Evolutionary conservation across 1,139 yeast species (phyloP).

Genomic region (Zygoascus meyerae): DNA sequence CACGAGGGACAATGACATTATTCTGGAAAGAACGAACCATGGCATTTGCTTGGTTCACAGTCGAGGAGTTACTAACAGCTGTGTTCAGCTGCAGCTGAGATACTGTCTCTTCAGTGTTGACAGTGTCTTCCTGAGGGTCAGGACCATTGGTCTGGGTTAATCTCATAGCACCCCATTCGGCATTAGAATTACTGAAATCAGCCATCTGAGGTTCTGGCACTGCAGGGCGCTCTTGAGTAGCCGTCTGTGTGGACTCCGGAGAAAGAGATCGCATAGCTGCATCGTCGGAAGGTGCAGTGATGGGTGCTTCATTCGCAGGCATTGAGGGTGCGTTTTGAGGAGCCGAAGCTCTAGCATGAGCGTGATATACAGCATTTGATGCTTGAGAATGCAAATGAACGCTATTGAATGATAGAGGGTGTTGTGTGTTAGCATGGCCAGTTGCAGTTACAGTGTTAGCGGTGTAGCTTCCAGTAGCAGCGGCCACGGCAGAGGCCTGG

Average conservation of each 20-base stretch:
- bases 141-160: conserved; percentile 1
- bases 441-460: not conserved
- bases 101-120: conserved; percentile 2
- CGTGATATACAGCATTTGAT: conserved; percentile 23
- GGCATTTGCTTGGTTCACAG: not conserved
- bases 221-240: conserved; percentile 1
- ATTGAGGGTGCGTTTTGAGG: not conserved
- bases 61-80: not conserved
- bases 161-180: conserved; percentile 2
- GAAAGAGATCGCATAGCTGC: conserved; percentile 15
- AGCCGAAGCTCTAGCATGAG: conserved; percentile 12
- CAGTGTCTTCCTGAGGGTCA: conserved; percentile 4
- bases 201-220: conserved; percentile 1
- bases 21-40: conserved; percentile 53
- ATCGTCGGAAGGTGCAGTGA: conserved; percentile 5
- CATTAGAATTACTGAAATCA: conserved; percentile 4
- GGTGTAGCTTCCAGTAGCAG: conserved; percentile 7
- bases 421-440: conserved; percentile 10
- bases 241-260: conserved; percentile 11
- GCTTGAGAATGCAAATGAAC: conserved; percentile 24
- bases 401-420: conserved; percentile 11
- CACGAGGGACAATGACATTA: conserved; percentile 78
- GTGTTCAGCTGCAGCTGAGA: conserved; percentile 6
- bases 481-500: conserved; percentile 17
- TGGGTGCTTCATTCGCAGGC: not conserved